Evolutionary conservation across 1,284 basidiomycete species (phyloP).

Genomic region (Dichomitus squalens): DNA sequence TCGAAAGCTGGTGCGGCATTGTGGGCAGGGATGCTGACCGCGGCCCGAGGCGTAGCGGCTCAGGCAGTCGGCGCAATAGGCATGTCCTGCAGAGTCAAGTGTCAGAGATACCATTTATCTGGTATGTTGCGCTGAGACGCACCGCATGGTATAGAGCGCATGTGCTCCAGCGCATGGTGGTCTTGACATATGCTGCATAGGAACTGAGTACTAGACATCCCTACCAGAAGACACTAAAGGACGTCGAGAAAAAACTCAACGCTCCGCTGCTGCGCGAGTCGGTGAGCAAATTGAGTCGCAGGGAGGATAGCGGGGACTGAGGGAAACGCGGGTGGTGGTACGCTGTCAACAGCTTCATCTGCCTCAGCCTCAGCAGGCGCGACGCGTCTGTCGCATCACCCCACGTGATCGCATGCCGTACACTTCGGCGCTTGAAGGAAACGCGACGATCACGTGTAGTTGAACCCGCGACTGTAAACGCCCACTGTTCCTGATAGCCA

Average conservation of each 20-base stretch:
- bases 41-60: background rate
- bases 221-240: too few species aligned
- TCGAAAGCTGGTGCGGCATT: constrained; percentile 12
- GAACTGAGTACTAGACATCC: background rate
- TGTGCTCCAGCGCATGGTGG: background rate
- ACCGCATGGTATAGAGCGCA: constrained; percentile 19
- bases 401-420: background rate
- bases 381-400: background rate
- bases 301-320: background rate
- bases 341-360: background rate
- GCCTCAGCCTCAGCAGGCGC: background rate
- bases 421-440: background rate
- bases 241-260: too few species aligned
- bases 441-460: constrained; percentile 20
- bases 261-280: too few species aligned
- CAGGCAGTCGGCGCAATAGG: constrained; percentile 12
- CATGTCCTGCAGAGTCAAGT: constrained; percentile 6
- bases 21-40: constrained; percentile 8
- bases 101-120: background rate
- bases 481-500: constrained; percentile 1
- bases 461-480: constrained; percentile 11
- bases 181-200: constrained; percentile 20
- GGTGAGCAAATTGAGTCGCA: background rate
- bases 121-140: background rate
- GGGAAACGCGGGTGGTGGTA: background rate